Percentiles rank a stretch among this genome's conserved stretches.
phyloP scores from a whole-genome alignment of 2,329 filamentous ascomycete genomes.

The Clarireedia paspali region DNA sequence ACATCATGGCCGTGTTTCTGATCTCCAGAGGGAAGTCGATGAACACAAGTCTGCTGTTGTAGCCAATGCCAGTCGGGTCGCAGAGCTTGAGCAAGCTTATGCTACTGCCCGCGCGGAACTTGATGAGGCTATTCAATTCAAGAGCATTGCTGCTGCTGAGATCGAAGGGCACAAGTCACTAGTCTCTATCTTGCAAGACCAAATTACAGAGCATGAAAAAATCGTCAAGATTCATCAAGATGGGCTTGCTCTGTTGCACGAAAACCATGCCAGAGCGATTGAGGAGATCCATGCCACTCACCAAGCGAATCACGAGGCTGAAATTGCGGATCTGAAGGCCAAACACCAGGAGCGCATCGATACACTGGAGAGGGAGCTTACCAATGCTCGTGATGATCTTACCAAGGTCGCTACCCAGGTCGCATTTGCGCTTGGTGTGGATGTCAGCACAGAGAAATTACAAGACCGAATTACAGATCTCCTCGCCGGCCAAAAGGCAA shows the following conservation, averaged over 20 bases:
- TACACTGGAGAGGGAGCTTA: slow-evolving; percentile 53
- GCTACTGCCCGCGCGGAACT: slow-evolving; percentile 58
- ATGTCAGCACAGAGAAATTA: slow-evolving; percentile 62
- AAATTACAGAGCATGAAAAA: slow-evolving; percentile 52
- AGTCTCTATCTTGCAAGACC: slow-evolving; percentile 45
- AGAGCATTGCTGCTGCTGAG: slow-evolving; percentile 39
- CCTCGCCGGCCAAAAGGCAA: slow-evolving; percentile 49
- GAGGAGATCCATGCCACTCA: slow-evolving; percentile 40
- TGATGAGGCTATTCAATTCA: slow-evolving; percentile 54
- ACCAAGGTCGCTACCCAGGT: slow-evolving; percentile 58
- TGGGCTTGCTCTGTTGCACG: slow-evolving; percentile 41
- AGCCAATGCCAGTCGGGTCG: slow-evolving; percentile 60
- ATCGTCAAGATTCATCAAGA: slow-evolving; percentile 48
- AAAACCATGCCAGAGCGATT: slow-evolving; percentile 43
- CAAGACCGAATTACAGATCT: slow-evolving; percentile 53
- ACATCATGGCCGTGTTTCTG: slow-evolving; percentile 41
- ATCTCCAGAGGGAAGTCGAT: slow-evolving; percentile 67
- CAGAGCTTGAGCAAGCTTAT: slow-evolving; percentile 68
- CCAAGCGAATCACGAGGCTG: slow-evolving; percentile 48
- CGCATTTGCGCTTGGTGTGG: slow-evolving; percentile 49
- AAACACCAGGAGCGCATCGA: slow-evolving; percentile 51
- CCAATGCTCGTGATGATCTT: slow-evolving; percentile 58
- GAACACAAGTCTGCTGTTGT: slow-evolving; percentile 71
- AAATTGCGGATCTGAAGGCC: slow-evolving; percentile 49
- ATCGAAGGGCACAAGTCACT: slow-evolving; percentile 36